Base-by-base conservation (phyloP, 164 flowering plant genomes). In the Akebia trifoliata region DNA sequence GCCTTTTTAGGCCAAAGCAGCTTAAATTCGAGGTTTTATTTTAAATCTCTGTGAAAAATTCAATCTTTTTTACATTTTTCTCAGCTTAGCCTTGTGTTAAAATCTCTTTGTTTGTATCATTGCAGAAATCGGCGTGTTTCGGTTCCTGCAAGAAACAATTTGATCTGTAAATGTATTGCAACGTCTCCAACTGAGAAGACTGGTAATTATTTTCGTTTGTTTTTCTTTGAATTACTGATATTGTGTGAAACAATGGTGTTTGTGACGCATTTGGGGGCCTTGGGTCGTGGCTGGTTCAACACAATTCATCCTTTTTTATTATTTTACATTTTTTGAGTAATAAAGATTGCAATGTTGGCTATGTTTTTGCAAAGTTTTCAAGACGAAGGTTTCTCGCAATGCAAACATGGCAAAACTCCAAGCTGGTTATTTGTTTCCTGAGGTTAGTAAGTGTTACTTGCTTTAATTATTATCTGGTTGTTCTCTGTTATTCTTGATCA, bases 361-460 rank as follows among this genome's bases (percentile, higher is more conserved):
- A 8, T 18, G 38, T 48, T 50, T 38, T 74, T 50, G 25, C 75
- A 67, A 71, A 91, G 98, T 70, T 43, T 81, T 74, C 79, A 86
- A 56, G 61, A 91, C 90, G 14, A 78, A 73, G 69, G 98, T 91
- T 34, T 72, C 90, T 39, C 96, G 98, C 54, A 91, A 88, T 79
- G 87, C 64, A 54, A 86, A 91, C 67, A 73, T 91, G 72, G 81
- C 70, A 39, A 91, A 91, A 62, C 95, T 91, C 63, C 95, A 91
- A 75, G 95, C 98, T 51, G 98, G 98, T 42, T 91, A 91, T 73
- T 73, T 91, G 31, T 88, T 91, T 62, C 98, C 98, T 15, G 96
- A 91, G 98, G 98, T 91, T 4, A 34, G 78, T 60, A 25, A 44
- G 29, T 59, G 12, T 32, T 44, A 10, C 48, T 46, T 48, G 40